Percentiles rank a stretch among this genome's conserved stretches.
Evolutionary conservation across 2,329 filamentous ascomycete genomes (phyloP).

Genomic region (Tympanopsis confertula): DNA sequence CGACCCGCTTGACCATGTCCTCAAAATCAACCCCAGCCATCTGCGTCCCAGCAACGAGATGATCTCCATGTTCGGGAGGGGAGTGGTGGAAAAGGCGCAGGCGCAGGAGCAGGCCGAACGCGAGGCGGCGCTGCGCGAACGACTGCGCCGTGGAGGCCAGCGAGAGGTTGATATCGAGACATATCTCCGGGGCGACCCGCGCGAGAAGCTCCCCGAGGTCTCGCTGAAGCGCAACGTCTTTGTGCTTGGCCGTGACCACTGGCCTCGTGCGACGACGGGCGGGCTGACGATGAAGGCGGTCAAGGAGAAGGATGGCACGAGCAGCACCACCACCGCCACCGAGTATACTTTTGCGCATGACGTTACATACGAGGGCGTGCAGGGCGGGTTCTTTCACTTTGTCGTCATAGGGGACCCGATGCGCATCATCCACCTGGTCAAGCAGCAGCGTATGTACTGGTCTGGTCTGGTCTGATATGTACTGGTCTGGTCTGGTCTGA

Average conservation of each 20-base stretch:
- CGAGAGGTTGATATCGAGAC: slow-evolving; percentile 46
- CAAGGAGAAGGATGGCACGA: slow-evolving; percentile 22
- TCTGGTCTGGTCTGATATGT: background rate
- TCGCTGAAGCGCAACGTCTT: slow-evolving; percentile 71
- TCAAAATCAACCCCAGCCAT: slow-evolving; percentile 50
- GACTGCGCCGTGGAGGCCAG: slow-evolving; percentile 20
- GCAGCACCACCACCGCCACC: slow-evolving; percentile 40
- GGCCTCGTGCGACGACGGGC: slow-evolving; percentile 68
- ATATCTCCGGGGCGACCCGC: slow-evolving; percentile 39
- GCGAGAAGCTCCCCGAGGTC: slow-evolving; percentile 56
- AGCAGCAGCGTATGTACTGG: slow-evolving; percentile 40
- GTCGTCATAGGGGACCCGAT: slow-evolving; percentile 81
- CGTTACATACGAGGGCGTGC: slow-evolving; percentile 59
- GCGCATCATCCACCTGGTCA: slow-evolving; percentile 65
- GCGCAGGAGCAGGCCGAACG: slow-evolving; percentile 34
- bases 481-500: too few relatives aligned
- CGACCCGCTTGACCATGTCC: slow-evolving; percentile 24
- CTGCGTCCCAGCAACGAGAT: slow-evolving; percentile 87
- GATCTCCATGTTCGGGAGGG: slow-evolving; percentile 48
- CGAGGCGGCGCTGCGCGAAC: slow-evolving; percentile 16
- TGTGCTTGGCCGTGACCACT: slow-evolving; percentile 75
- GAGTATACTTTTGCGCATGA: slow-evolving; percentile 75
- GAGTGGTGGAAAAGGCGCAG: slow-evolving; percentile 40
- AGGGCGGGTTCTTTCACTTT: slow-evolving; percentile 64
- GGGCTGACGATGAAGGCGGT: slow-evolving; percentile 73